Evolutionary conservation across 2,329 filamentous ascomycete species (phyloP).

Genomic region (Neopestalotiopsis clavispora): DNA sequence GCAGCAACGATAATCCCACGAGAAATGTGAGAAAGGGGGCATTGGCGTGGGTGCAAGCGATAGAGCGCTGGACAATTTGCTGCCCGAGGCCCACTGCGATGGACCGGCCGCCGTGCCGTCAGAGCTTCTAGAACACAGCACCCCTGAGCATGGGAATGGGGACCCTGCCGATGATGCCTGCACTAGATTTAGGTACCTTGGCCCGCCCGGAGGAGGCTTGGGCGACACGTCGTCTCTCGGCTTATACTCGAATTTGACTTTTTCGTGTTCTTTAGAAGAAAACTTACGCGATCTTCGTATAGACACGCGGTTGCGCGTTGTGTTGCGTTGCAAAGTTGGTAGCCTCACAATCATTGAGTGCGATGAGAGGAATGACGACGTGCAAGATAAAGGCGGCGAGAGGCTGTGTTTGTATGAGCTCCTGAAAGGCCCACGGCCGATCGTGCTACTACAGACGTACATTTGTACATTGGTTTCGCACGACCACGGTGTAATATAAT

Average conservation of each 20-base stretch:
- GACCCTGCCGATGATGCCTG: background rate
- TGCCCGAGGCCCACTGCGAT: conserved; percentile 9
- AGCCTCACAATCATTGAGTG: background rate
- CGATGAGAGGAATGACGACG: background rate
- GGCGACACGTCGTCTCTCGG: conserved; percentile 4
- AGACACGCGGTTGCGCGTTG: background rate
- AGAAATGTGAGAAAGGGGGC: background rate
- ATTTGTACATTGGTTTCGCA: background rate
- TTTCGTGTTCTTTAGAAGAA: no score
- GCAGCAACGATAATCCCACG: conserved; percentile 11
- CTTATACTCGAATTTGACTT: background rate
- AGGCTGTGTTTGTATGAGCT: background rate
- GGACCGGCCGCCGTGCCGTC: background rate
- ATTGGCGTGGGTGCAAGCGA: background rate
- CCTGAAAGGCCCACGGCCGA: background rate
- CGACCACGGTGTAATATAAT: background rate
- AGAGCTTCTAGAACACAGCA: conserved; percentile 9
- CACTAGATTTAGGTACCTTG: background rate
- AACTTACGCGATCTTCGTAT: background rate
- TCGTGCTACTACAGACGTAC: background rate
- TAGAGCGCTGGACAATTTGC: conserved; percentile 1
- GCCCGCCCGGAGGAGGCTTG: background rate
- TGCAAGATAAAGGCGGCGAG: background rate
- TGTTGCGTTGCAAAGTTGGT: background rate
- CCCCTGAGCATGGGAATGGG: conserved; percentile 8